Percentiles rank a stretch among this genome's conserved stretches.
Conservation (phyloP, 257 asterid species). For the Penstemon davidsonii region DNA sequence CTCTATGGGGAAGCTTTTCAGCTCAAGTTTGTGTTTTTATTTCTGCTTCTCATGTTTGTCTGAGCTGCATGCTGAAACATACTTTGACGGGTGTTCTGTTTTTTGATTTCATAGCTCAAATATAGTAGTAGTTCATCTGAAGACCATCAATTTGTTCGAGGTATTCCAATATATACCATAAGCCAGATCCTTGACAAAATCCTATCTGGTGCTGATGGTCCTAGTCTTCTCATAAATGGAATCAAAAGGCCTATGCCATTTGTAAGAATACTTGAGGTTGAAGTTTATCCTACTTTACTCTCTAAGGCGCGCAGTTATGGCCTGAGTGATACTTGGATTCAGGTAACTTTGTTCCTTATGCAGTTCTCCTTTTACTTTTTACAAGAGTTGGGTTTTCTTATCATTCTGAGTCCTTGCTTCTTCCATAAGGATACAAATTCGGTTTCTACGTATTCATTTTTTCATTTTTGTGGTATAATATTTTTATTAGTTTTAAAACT, state of each 20-base stretch:
- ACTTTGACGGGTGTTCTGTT: slow-evolving; percentile 32
- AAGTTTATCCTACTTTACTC: slow-evolving; percentile 88
- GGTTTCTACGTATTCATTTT: too few relatives aligned
- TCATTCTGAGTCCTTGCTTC: slow-evolving; percentile 7
- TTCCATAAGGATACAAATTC: not conserved
- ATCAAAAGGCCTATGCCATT: slow-evolving; percentile 84
- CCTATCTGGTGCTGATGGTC: slow-evolving; percentile 56
- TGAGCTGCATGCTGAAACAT: slow-evolving; percentile 23
- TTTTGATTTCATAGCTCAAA: slow-evolving; percentile 60
- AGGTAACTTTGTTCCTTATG: slow-evolving; percentile 45
- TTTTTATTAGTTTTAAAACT: too few relatives aligned
- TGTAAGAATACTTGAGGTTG: slow-evolving; percentile 83
- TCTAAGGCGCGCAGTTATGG: slow-evolving; percentile 99
- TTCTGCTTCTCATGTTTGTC: slow-evolving; percentile 29
- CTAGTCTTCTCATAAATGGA: slow-evolving; percentile 68
- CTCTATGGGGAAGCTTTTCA: slow-evolving; percentile 98
- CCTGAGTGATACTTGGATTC: slow-evolving; percentile 87
- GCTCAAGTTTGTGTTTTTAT: slow-evolving; percentile 71
- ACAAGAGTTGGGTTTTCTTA: slow-evolving; percentile 11
- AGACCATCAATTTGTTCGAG: slow-evolving; percentile 93
- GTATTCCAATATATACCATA: slow-evolving; percentile 77
- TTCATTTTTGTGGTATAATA: too few relatives aligned
- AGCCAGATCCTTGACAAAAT: slow-evolving; percentile 78
- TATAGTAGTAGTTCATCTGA: slow-evolving; percentile 74
- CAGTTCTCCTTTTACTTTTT: slow-evolving; percentile 20